Conservation (phyloP, 768 basidiomycete species). For the Exidia glandulosa region DNA sequence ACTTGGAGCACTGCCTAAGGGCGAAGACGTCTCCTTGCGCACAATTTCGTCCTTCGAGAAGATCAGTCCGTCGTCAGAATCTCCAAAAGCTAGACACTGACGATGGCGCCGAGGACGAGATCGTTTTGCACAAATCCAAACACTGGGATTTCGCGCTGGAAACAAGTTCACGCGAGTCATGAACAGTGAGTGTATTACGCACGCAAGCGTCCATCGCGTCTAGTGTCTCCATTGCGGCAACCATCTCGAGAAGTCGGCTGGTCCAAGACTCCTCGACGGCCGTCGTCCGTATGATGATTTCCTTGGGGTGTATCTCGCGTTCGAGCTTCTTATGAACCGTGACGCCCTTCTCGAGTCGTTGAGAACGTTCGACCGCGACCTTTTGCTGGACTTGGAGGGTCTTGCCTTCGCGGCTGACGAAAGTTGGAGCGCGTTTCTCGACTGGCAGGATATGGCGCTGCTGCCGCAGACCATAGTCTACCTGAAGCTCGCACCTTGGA, state of each 20-base stretch:
- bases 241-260: constrained; percentile 60
- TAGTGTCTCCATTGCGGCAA: constrained; percentile 50
- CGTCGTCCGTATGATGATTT: constrained; percentile 37
- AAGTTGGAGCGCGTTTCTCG: constrained; percentile 37
- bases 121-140: constrained; percentile 61
- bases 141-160: constrained; percentile 73
- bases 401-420: constrained; percentile 48
- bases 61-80: not conserved
- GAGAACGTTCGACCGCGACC: constrained; percentile 43
- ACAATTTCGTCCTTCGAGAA: constrained; percentile 55
- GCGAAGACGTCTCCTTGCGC: constrained; percentile 5
- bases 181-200: constrained; percentile 7
- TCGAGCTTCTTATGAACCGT: constrained; percentile 73
- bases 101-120: constrained; percentile 66
- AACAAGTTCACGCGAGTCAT: not conserved
- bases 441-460: constrained; percentile 23
- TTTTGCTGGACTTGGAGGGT: constrained; percentile 40
- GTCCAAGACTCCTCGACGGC: constrained; percentile 69
- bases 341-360: constrained; percentile 39
- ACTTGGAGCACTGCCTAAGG: not conserved
- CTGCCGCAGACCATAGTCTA: constrained; percentile 63
- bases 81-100: constrained; percentile 21
- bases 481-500: constrained; percentile 68
- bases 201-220: constrained; percentile 40
- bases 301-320: constrained; percentile 51